Base-by-base conservation (phyloP, 169 alveolate genomes). In the Cytauxzoon felis region DNA sequence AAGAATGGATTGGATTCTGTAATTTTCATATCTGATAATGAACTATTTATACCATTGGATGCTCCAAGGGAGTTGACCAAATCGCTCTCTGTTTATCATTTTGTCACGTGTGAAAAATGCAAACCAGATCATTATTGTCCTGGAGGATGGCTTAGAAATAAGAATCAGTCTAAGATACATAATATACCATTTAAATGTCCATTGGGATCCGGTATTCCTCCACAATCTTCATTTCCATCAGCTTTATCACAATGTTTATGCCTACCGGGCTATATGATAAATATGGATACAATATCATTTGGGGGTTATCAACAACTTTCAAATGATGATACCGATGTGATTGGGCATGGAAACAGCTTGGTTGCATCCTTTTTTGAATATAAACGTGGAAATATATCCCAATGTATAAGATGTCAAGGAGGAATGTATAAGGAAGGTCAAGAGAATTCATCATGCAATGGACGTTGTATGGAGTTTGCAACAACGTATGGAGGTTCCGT, bases 371-470 rank as follows among this genome's bases (percentile, higher is more conserved):
- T 38, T 13, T 38, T n/a, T 38, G 45, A 13, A 13, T 38, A 38
- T n/a, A 13, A 38, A n/a, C 36, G 64, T 38, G 41, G 52, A 13
- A 38, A 54, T 8, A 30, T 63, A 30, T 32, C 50, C 13, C 67
- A 32, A 32, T 86, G 91, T 49, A 65, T 80, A 16, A 69, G 51
- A 42, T 86, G 91, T 34, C 78, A 86, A 29, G 84, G 75, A n/a
- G 79, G 88, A 21, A 80, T 80, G 85, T 86, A 79, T 56, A 86
- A 86, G 81, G 91, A 86, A 50, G 88, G 87, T 11, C 79, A 80
- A 41, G 91, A 86, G 71, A 81, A 86, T 52, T 80, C 91, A 19
- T 30, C 82, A 7, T 86, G 91, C 68, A 70, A 87, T 24, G 91
- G 91, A 5, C 63, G 87, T 23, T 86, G 91, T 33, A 80, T 86